phyloP scores from a whole-genome alignment of 2,329 filamentous ascomycete species.

The Sporothrix mexicana region DNA sequence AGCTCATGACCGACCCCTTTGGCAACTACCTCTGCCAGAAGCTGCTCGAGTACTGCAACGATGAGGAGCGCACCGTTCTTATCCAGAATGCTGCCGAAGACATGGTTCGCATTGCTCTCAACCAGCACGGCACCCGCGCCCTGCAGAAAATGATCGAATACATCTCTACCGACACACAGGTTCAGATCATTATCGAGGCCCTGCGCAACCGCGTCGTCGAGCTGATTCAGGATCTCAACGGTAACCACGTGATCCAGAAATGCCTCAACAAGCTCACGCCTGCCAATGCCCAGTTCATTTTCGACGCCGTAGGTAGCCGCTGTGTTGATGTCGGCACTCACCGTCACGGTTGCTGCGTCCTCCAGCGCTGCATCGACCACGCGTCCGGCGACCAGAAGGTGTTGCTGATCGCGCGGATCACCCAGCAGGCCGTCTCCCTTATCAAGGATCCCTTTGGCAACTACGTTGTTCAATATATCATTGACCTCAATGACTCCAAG shows the following conservation, averaged over 20 bases:
- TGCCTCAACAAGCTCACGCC: constrained; percentile 92
- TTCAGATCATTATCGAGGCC: constrained; percentile 84
- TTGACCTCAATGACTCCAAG: constrained; percentile 84
- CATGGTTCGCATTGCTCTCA: constrained; percentile 91
- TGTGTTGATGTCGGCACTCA: constrained; percentile 94
- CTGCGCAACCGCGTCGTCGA: constrained; percentile 85
- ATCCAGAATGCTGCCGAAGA: constrained; percentile 88
- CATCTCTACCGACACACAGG: constrained; percentile 83
- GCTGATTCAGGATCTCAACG: constrained; percentile 95
- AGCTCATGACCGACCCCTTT: constrained; percentile 98
- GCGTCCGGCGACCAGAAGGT: constrained; percentile 88
- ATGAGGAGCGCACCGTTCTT: constrained; percentile 90
- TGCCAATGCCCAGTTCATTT: constrained; percentile 91
- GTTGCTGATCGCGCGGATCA: constrained; percentile 85
- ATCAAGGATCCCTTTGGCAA: constrained; percentile 98
- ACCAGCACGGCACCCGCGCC: constrained; percentile 95
- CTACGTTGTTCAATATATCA: constrained; percentile 98
- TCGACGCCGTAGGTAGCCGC: constrained; percentile 85
- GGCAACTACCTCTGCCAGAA: constrained; percentile 99
- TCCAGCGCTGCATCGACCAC: constrained; percentile 98
- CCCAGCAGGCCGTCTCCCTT: constrained; percentile 81
- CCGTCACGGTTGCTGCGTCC: constrained; percentile 95
- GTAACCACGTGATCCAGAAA: constrained; percentile 99
- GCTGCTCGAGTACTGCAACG: constrained; percentile 91
- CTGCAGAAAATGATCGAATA: constrained; percentile 99